Evolutionary conservation across 169 alveolate species (phyloP).

Genomic region (Nephromyces sp.): DNA sequence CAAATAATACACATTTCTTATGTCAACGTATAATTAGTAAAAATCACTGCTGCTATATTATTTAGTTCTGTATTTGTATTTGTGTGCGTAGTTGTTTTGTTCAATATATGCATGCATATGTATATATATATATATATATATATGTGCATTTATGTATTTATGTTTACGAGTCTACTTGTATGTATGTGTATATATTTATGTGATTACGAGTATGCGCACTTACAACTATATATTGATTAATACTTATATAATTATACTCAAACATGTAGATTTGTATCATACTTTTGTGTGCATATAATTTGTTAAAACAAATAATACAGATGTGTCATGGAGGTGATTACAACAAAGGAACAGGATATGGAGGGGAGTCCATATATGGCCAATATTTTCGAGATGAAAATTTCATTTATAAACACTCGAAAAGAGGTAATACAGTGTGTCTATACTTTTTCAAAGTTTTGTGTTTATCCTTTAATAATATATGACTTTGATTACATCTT

Average conservation of each 20-base stretch:
- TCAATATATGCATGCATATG: too few relatives aligned
- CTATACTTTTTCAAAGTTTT: background rate
- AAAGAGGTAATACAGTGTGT: slow-evolving; percentile 32
- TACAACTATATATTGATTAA: background rate
- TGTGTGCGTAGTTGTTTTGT: too few relatives aligned
- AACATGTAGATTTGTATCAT: background rate
- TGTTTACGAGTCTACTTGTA: background rate
- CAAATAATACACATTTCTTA: too few relatives aligned
- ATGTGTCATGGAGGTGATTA: slow-evolving; percentile 78
- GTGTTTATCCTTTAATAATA: background rate
- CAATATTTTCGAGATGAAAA: slow-evolving; percentile 66
- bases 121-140: too few relatives aligned
- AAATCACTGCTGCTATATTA: too few relatives aligned
- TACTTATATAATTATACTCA: too few relatives aligned
- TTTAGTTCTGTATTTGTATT: too few relatives aligned
- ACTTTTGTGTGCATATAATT: background rate
- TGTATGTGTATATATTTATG: background rate
- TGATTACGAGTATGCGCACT: background rate
- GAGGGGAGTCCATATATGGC: slow-evolving; percentile 73
- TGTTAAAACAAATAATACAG: slow-evolving; percentile 14
- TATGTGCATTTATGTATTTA: background rate
- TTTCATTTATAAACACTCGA: slow-evolving; percentile 53
- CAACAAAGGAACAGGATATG: slow-evolving; percentile 68
- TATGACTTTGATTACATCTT: background rate
- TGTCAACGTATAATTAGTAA: too few relatives aligned